Conservation (phyloP, 2,329 filamentous ascomycete species). For the Fusarium euwallaceae region DNA sequence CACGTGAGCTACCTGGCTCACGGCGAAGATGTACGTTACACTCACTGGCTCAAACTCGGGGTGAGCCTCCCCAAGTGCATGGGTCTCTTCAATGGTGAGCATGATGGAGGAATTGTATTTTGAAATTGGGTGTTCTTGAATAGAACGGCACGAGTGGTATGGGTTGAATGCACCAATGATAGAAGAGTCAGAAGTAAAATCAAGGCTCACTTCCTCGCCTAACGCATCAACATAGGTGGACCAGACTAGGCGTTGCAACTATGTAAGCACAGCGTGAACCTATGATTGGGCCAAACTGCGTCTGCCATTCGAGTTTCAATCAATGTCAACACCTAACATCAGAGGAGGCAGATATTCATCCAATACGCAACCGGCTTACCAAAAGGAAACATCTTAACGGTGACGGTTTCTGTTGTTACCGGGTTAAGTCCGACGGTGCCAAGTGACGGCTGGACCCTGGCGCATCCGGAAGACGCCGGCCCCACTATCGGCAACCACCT, state of each 20-base stretch:
- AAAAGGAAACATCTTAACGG: constrained; percentile 3
- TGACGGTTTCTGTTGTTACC: constrained; percentile 17
- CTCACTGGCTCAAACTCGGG: constrained; percentile 32
- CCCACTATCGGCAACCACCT: constrained; percentile 10
- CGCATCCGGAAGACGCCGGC: constrained; percentile 21
- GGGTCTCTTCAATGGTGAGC: constrained; percentile 44
- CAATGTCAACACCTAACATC: background rate
- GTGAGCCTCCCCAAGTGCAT: constrained; percentile 37
- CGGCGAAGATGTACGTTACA: no score
- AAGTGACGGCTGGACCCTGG: constrained; percentile 11
- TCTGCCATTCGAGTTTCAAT: background rate
- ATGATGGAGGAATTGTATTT: constrained; percentile 21
- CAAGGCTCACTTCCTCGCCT: background rate
- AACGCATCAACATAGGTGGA: background rate
- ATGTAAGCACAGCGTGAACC: background rate
- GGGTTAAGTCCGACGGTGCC: constrained; percentile 24
- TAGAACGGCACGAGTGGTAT: background rate
- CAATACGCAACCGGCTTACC: background rate
- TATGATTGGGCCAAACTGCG: background rate
- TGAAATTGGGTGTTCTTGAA: background rate
- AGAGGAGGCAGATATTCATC: background rate
- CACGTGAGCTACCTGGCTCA: no score
- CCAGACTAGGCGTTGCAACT: background rate
- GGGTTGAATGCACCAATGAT: background rate
- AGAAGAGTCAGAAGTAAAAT: background rate